A percentile compares a stretch with the other conserved stretches of the same genome.
These are phyloP conservation scores for Trichopus zeylanicus DNA, from an alignment of 116 monocot genomes.

Conservation along the genomic window DNA sequence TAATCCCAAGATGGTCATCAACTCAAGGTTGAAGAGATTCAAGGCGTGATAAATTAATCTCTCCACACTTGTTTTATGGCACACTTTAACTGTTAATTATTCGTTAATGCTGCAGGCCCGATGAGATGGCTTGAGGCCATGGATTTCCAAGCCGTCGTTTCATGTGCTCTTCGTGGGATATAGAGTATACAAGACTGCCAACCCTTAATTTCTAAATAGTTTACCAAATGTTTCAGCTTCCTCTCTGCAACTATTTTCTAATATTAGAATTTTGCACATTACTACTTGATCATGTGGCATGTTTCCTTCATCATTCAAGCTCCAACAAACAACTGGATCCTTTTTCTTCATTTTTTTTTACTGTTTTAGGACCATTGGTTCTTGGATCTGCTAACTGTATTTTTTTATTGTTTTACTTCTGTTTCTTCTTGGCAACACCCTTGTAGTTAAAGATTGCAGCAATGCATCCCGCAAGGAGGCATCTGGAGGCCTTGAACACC, in stretches of 20 bases:
- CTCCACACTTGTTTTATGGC: neutral
- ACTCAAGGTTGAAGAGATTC: too few species aligned
- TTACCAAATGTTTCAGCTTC: slow-evolving; percentile 1
- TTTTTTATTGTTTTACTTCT: neutral
- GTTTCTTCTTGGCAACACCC: neutral
- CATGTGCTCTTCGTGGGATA: slow-evolving; percentile 22
- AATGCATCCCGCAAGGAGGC: slow-evolving; percentile 19
- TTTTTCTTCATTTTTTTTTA: neutral
- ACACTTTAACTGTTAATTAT: slow-evolving; percentile 4
- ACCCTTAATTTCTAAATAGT: neutral
- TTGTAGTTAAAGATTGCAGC: neutral
- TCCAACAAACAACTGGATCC: slow-evolving; percentile 9
- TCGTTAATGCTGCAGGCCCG: slow-evolving; percentile 1
- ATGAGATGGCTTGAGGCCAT: slow-evolving; percentile 12
- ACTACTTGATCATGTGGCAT: slow-evolving; percentile 17
- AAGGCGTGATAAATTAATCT: neutral
- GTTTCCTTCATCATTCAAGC: slow-evolving; percentile 12
- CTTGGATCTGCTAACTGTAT: slow-evolving; percentile 49
- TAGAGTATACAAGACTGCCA: slow-evolving; percentile 8
- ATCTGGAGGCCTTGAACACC: neutral
- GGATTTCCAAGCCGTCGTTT: too few species aligned
- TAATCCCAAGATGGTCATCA: neutral
- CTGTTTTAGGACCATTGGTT: slow-evolving; percentile 14
- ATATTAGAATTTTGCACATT: neutral
- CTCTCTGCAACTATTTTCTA: too few species aligned